phyloP scores from a whole-genome alignment of 768 basidiomycete genomes.

The Amyloporia xantha region DNA sequence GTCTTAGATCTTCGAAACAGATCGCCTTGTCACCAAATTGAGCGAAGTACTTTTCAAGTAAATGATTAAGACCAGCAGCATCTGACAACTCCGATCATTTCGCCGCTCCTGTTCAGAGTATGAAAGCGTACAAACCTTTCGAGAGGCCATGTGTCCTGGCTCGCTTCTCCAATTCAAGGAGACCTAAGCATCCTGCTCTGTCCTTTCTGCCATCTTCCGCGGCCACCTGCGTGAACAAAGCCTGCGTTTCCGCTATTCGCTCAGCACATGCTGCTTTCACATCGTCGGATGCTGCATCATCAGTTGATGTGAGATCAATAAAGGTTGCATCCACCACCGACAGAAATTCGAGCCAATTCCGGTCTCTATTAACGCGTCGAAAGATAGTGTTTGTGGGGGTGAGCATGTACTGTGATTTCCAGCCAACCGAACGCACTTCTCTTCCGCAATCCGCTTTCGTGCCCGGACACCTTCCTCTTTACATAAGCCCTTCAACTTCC shows the following conservation, averaged over 20 bases:
- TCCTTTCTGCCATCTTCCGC: slow-evolving; percentile 65
- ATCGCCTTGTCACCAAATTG: slow-evolving; percentile 75
- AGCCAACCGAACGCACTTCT: slow-evolving; percentile 39
- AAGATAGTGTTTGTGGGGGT: neutral
- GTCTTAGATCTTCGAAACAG: slow-evolving; percentile 80
- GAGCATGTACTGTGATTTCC: neutral
- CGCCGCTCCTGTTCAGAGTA: neutral
- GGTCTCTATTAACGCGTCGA: slow-evolving; percentile 42
- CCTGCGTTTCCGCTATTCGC: slow-evolving; percentile 36
- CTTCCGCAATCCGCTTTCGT: slow-evolving; percentile 49
- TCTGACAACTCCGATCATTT: slow-evolving; percentile 36
- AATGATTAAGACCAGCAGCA: slow-evolving; percentile 32
- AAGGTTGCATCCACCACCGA: slow-evolving; percentile 68
- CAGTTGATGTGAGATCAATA: slow-evolving; percentile 26
- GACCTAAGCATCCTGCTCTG: slow-evolving; percentile 64
- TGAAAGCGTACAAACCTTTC: slow-evolving; percentile 30
- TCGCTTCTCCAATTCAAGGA: slow-evolving; percentile 71
- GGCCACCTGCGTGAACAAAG: slow-evolving; percentile 50
- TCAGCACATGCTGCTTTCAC: slow-evolving; percentile 32
- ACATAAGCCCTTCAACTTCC: slow-evolving; percentile 46
- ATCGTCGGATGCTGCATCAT: slow-evolving; percentile 21
- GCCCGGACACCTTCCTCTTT: slow-evolving; percentile 60
- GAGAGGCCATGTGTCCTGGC: slow-evolving; percentile 41
- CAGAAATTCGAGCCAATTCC: slow-evolving; percentile 83
- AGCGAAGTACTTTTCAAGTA: slow-evolving; percentile 64